These are phyloP conservation scores for Sugiyamaella americana DNA, from an alignment of 805 yeast species.

Conservation along the genomic window DNA sequence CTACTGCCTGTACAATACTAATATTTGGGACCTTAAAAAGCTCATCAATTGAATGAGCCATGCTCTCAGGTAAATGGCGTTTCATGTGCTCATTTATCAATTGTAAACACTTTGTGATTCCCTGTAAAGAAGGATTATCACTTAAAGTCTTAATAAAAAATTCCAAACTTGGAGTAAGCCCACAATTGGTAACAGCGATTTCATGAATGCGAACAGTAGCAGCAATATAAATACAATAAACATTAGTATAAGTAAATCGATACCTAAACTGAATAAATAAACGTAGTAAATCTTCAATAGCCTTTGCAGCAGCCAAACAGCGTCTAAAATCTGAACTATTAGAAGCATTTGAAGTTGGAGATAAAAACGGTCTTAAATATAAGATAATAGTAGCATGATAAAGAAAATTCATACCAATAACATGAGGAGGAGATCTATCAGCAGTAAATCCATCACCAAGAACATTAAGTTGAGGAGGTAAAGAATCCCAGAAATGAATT, in stretches of 20 bases:
- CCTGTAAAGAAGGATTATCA: conserved; percentile 6
- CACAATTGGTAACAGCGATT: conserved; percentile 1
- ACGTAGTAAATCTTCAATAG: conserved; percentile 6
- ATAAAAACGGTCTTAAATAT: background rate
- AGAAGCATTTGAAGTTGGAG: background rate
- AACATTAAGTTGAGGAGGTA: conserved; percentile 7
- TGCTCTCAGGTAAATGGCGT: conserved; percentile 1
- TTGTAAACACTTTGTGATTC: conserved; percentile 3
- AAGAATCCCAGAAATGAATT: conserved; percentile 3
- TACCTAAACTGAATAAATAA: conserved; percentile 3
- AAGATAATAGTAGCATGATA: background rate
- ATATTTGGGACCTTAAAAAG: conserved; percentile 5
- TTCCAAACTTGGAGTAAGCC: conserved; percentile 7
- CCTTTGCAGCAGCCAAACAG: conserved; percentile 8
- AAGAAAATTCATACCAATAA: conserved; percentile 8
- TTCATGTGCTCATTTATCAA: conserved; percentile 6
- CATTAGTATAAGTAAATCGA: background rate
- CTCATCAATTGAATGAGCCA: conserved; percentile 2
- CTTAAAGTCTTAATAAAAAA: conserved; percentile 3
- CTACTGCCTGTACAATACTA: conserved; percentile 2
- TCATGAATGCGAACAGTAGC: conserved; percentile 5
- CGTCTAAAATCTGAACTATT: conserved; percentile 1
- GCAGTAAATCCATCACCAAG: conserved; percentile 7
- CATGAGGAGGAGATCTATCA: conserved; percentile 7
- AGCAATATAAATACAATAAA: background rate